phyloP scores from a whole-genome alignment of 257 asterid species.

The Solanum paucissectum region DNA sequence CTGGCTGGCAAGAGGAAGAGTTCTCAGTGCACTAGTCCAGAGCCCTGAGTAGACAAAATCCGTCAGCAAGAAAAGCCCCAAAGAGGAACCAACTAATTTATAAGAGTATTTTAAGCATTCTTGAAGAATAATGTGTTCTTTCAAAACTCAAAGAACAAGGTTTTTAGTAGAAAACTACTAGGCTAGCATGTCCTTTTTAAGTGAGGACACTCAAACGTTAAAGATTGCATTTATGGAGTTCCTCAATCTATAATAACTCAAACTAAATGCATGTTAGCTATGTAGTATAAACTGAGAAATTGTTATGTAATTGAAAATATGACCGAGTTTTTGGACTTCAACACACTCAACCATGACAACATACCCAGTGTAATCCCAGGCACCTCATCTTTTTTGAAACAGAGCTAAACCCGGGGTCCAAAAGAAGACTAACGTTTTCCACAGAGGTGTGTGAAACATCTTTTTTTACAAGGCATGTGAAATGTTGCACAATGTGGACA shows the following conservation, averaged over 20 bases:
- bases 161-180: not conserved
- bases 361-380: not conserved
- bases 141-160: not conserved
- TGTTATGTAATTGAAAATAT: not conserved
- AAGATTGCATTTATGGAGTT: not conserved
- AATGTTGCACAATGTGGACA: not conserved
- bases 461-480: not conserved
- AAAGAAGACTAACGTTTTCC: not conserved
- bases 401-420: not conserved
- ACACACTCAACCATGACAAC: not conserved
- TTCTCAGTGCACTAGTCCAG: constrained; percentile 53
- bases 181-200: not conserved
- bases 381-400: not conserved
- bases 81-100: not conserved
- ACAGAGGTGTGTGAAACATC: not conserved
- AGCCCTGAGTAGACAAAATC: constrained; percentile 32
- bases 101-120: not conserved
- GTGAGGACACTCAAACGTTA: not conserved
- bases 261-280: not conserved
- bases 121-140: not conserved
- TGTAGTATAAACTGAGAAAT: not conserved
- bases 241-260: not conserved
- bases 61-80: not conserved
- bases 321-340: not conserved
- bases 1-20: constrained; percentile 78